A percentile compares a stretch with the other conserved stretches of the same genome.
Conservation (phyloP, 2,329 filamentous ascomycete species). For the Aspergillus eucalypticola region DNA sequence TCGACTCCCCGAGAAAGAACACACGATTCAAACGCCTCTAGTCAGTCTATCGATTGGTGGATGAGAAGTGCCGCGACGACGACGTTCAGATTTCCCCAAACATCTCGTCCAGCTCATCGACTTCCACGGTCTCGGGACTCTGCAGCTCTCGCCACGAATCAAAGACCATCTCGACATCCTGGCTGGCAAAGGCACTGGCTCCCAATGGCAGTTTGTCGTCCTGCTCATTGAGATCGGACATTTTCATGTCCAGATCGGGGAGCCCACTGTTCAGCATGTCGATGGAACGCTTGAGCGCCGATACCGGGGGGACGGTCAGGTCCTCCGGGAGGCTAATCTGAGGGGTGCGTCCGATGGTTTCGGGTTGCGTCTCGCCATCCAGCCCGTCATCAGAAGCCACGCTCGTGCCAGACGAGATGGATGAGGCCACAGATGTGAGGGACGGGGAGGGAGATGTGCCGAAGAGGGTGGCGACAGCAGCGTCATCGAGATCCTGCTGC, state of each 20-base stretch:
- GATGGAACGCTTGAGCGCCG: constrained; percentile 40
- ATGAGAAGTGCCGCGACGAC: not conserved
- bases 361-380: constrained; percentile 27
- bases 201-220: constrained; percentile 49
- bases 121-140: constrained; percentile 84
- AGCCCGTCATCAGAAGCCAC: constrained; percentile 34
- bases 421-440: constrained; percentile 43
- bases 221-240: constrained; percentile 36
- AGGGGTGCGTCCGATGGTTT: constrained; percentile 24
- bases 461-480: constrained; percentile 38
- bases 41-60: constrained; percentile 1
- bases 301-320: constrained; percentile 29
- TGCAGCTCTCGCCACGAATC: constrained; percentile 62
- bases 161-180: constrained; percentile 43
- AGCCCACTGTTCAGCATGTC: constrained; percentile 44
- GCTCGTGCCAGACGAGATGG: constrained; percentile 45
- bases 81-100: constrained; percentile 68
- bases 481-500: constrained; percentile 36
- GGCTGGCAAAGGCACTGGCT: constrained; percentile 27
- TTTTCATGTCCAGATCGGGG: constrained; percentile 38
- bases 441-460: constrained; percentile 47
- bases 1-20: not conserved
- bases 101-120: constrained; percentile 89
- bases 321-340: constrained; percentile 36
- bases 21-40: not conserved